Evolutionary conservation across 1,139 yeast genomes (phyloP), one percentile per base, ranked within the genome.

Genomic region (Kazachstania sp.): DNA sequence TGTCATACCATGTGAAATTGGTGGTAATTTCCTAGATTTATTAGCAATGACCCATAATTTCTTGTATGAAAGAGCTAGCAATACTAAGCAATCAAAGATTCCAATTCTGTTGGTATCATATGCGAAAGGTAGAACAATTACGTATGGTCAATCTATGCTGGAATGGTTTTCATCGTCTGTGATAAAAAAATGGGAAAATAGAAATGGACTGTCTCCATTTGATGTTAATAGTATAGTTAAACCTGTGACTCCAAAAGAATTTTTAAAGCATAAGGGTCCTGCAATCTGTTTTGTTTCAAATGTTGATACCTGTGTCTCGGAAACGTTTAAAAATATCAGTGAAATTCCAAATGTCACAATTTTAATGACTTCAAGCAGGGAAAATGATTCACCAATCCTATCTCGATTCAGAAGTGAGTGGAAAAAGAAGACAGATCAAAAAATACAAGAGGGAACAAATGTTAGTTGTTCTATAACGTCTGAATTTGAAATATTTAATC

Each of bases 141-240:
- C 84, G 37, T 87, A 85, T 63, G 96, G 97, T 0, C 79, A 88
- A 18, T 83, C 87, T 49, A 84, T 92, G 81, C 68, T 90, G 26
- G 98, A 94, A 68, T 94, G 97, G 97, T 85, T 92, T 92, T 81
- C 95, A 0, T 77, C 90, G 1, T 75, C 80, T 28, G 75, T 88
- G 39, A 77, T 86, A 32, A 83, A 84, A 56, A 84, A 82, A 46
- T 87, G 96, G 92, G 95, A 86, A 56, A 70, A 74, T 11, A 74
- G 79, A 54, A 81, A 63, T 39, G 59, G 79, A 46, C 77, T 78
- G 48, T 77, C 84, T 2, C 96, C 97, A 8, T 69, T 69, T 53
- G 86, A 82, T 56, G 40, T 64, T 31, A 81, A 85, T 50, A 69
- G 82, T 30, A 71, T 79, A 59, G 78, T 78, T 51, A 79, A 79